Conservation (phyloP, 495 filamentous ascomycete genomes). For the Penicillium ochrochloron region DNA sequence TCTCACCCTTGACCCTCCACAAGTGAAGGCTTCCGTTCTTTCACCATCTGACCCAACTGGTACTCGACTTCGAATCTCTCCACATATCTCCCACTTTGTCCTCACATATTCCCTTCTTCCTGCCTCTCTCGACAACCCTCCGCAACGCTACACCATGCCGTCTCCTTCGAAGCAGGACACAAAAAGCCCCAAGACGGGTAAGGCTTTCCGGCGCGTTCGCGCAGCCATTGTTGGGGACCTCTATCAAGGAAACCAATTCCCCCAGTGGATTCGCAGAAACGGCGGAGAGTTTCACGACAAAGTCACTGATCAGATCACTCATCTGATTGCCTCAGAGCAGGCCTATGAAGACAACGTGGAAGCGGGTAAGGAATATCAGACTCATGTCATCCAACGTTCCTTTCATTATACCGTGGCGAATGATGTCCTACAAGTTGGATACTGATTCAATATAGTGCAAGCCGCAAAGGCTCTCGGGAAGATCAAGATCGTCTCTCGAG, state of each 20-base stretch:
- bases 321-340: slow-evolving; percentile 61
- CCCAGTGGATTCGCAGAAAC: slow-evolving; percentile 57
- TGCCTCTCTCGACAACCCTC: background rate
- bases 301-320: slow-evolving; percentile 54
- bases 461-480: slow-evolving; percentile 41
- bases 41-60: background rate
- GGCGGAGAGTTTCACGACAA: slow-evolving; percentile 52
- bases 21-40: background rate
- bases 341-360: slow-evolving; percentile 50
- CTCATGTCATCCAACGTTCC: background rate
- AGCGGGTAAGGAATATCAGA: slow-evolving; percentile 43
- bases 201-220: slow-evolving; percentile 36
- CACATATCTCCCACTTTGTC: background rate
- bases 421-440: background rate
- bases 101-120: background rate
- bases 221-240: slow-evolving; percentile 47
- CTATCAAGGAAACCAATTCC: slow-evolving; percentile 48
- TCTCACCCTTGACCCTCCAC: background rate
- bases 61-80: background rate
- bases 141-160: background rate
- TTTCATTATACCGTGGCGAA: background rate
- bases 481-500: slow-evolving; percentile 60
- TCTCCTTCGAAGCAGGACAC: background rate
- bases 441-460: slow-evolving; percentile 38
- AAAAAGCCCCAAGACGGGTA: slow-evolving; percentile 35